Percentiles rank a stretch among this genome's conserved stretches.
Evolutionary conservation across 2,329 filamentous ascomycete genomes (phyloP).

Genomic region (Moelleriella libera): DNA sequence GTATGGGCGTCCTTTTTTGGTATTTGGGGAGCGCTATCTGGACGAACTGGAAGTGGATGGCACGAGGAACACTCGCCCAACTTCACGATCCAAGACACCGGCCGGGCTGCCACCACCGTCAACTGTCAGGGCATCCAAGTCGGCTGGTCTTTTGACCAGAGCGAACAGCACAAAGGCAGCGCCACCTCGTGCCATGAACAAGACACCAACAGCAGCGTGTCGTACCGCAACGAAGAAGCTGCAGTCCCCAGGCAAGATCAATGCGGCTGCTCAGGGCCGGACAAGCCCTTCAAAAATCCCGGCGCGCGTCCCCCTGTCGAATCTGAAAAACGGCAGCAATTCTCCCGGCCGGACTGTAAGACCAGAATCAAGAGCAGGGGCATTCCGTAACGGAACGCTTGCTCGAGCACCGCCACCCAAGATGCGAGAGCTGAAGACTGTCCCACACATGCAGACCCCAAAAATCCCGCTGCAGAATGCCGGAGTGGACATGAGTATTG

Average conservation of each 20-base stretch:
- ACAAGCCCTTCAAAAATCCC: slow-evolving; percentile 44
- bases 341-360: slow-evolving; percentile 57
- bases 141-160: slow-evolving; percentile 11
- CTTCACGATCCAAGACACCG: slow-evolving; percentile 57
- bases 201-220: slow-evolving; percentile 37
- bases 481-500: slow-evolving; percentile 38
- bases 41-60: slow-evolving; percentile 62
- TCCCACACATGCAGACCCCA: slow-evolving; percentile 37
- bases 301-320: slow-evolving; percentile 53
- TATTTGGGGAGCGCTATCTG: slow-evolving; percentile 83
- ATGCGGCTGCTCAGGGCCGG: slow-evolving; percentile 18
- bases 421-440: slow-evolving; percentile 64
- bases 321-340: slow-evolving; percentile 57
- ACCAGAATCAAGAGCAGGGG: slow-evolving; percentile 27
- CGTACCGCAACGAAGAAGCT: slow-evolving; percentile 14
- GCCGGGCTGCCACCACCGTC: slow-evolving; percentile 40
- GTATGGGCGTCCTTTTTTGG: slow-evolving; percentile 82
- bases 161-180: slow-evolving; percentile 15
- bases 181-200: slow-evolving; percentile 28
- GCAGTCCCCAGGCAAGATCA: slow-evolving; percentile 8
- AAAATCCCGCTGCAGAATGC: slow-evolving; percentile 31
- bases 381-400: slow-evolving; percentile 39
- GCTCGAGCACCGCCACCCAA: slow-evolving; percentile 67
- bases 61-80: slow-evolving; percentile 37
- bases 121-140: slow-evolving; percentile 20